Evolutionary conservation across 1,139 yeast genomes (phyloP).

Genomic region (Insectozyma bohioensis): DNA sequence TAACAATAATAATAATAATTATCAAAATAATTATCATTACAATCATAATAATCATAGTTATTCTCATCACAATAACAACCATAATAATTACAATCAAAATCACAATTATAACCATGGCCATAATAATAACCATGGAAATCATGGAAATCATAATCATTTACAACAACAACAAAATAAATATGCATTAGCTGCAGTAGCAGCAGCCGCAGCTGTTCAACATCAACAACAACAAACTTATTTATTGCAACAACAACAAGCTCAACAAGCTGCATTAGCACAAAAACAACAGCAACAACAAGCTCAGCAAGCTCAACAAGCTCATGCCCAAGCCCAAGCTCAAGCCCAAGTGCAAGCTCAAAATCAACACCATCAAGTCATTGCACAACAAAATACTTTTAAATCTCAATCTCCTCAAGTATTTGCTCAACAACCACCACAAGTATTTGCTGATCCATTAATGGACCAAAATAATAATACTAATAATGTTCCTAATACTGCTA

Average conservation of each 20-base stretch:
- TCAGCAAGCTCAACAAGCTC: slow-evolving; percentile 14
- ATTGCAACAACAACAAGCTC: slow-evolving; percentile 18
- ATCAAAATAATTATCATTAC: not conserved
- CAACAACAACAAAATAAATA: slow-evolving; percentile 22
- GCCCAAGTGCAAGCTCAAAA: slow-evolving; percentile 9
- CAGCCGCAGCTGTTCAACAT: slow-evolving; percentile 30
- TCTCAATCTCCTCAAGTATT: slow-evolving; percentile 7
- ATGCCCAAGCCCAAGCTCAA: slow-evolving; percentile 13
- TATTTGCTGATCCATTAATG: slow-evolving; percentile 13
- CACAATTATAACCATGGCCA: slow-evolving; percentile 10
- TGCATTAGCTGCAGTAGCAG: slow-evolving; percentile 31
- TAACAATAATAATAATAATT: not conserved
- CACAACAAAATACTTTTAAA: slow-evolving; percentile 3
- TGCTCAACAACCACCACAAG: slow-evolving; percentile 14
- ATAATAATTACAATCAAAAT: too few species aligned
- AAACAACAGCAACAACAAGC: slow-evolving; percentile 15
- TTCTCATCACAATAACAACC: slow-evolving; percentile 6
- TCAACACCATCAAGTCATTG: slow-evolving; percentile 13
- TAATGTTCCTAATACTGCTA: too few species aligned
- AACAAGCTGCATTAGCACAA: slow-evolving; percentile 14
- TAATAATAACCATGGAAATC: slow-evolving; percentile 8
- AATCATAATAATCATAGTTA: not conserved
- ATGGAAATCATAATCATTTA: slow-evolving; percentile 11
- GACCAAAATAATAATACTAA: slow-evolving; percentile 8
- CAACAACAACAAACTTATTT: slow-evolving; percentile 22